phyloP scores from a whole-genome alignment of 345 rosid species.

The Kernera saxatilis region DNA sequence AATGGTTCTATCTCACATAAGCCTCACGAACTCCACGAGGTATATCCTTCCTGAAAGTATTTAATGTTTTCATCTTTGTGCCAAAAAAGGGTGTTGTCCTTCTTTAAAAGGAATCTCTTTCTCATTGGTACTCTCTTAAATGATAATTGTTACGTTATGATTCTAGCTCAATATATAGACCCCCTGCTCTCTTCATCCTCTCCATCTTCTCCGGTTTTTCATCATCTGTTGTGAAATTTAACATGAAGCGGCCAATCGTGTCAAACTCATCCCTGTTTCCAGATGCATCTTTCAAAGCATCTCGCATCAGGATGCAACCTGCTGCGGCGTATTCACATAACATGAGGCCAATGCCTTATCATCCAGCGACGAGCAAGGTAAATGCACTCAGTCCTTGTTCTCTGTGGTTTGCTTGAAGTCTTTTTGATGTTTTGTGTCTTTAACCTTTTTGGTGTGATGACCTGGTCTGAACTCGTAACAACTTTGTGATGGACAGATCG shows the following conservation, averaged over 20 bases:
- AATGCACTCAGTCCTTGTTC: neutral
- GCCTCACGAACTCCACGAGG: slow-evolving; percentile 7
- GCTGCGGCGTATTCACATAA: neutral
- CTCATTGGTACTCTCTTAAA: slow-evolving; percentile 3
- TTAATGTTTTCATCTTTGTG: neutral
- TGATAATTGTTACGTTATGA: neutral
- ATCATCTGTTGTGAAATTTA: neutral
- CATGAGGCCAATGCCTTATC: neutral
- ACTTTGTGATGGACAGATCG: neutral
- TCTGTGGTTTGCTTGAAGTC: neutral
- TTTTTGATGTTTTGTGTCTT: neutral
- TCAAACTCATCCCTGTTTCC: neutral
- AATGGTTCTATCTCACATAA: neutral
- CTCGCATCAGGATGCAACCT: slow-evolving; percentile 4
- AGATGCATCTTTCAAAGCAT: neutral
- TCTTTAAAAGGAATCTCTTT: slow-evolving; percentile 3
- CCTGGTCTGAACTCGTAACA: neutral
- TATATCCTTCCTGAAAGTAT: neutral
- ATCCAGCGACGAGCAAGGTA: neutral
- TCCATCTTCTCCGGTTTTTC: neutral
- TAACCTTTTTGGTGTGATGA: neutral
- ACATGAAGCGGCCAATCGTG: neutral
- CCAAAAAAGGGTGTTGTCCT: neutral
- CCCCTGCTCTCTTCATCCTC: neutral
- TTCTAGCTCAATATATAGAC: neutral